Conservation (phyloP, 768 basidiomycete species). For the Mrakia gelida region DNA sequence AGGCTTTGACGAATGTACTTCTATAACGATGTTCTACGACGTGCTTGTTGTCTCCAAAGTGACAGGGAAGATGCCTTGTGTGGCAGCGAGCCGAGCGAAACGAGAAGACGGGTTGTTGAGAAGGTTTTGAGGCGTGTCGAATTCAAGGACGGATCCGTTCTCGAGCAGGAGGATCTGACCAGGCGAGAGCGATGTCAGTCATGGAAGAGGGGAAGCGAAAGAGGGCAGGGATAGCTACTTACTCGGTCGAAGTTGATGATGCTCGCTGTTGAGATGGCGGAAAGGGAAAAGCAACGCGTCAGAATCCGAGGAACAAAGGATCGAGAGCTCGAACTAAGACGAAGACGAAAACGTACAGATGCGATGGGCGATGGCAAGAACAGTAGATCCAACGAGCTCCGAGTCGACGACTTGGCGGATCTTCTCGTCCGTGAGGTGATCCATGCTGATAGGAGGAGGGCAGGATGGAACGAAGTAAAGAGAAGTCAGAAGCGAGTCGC, state of each 20-base stretch:
- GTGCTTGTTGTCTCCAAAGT: too few species aligned
- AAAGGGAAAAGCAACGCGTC: neutral
- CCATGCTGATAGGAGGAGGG: conserved; percentile 28
- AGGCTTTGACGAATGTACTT: too few species aligned
- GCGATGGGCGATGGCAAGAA: conserved; percentile 35
- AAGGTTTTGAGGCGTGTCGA: too few species aligned
- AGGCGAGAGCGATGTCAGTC: too few species aligned
- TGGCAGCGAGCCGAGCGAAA: too few species aligned
- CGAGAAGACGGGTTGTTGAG: too few species aligned
- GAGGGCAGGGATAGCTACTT: too few species aligned
- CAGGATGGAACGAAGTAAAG: neutral
- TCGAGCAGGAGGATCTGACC: too few species aligned
- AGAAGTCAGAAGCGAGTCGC: neutral
- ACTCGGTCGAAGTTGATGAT: neutral
- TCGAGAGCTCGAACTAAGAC: neutral
- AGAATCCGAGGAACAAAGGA: neutral
- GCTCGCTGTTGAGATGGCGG: neutral
- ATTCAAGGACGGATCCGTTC: too few species aligned
- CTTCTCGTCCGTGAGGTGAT: conserved; percentile 35
- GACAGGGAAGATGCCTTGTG: too few species aligned
- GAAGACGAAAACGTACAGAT: neutral
- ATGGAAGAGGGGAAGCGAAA: too few species aligned
- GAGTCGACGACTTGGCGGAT: conserved; percentile 31
- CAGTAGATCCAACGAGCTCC: conserved; percentile 27
- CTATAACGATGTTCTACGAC: too few species aligned